Evolutionary conservation across 2,329 filamentous ascomycete species (phyloP).

Genomic region (Fusarium miscanthi): DNA sequence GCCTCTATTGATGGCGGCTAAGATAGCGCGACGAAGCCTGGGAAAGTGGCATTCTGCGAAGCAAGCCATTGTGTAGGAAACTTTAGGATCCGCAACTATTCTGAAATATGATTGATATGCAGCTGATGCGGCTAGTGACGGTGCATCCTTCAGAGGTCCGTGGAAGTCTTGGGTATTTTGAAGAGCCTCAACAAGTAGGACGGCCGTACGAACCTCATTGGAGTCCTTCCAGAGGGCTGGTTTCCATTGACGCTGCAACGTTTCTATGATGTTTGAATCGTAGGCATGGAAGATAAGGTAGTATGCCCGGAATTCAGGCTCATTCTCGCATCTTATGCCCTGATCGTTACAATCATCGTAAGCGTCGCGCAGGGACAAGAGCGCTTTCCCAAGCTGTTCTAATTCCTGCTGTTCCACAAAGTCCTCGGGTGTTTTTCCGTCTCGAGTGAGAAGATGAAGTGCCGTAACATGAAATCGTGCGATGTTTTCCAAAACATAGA

Average conservation of each 20-base stretch:
- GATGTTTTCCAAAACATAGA: slow-evolving; percentile 74
- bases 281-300: slow-evolving; percentile 71
- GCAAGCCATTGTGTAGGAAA: slow-evolving; percentile 77
- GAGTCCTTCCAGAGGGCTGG: slow-evolving; percentile 64
- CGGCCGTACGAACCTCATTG: slow-evolving; percentile 69
- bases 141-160: slow-evolving; percentile 65
- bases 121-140: slow-evolving; percentile 61
- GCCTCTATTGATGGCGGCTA: slow-evolving; percentile 65
- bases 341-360: slow-evolving; percentile 74
- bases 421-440: slow-evolving; percentile 66
- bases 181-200: slow-evolving; percentile 69
- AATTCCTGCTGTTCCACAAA: slow-evolving; percentile 76
- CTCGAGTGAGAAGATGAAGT: slow-evolving; percentile 70
- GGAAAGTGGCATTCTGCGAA: slow-evolving; percentile 76
- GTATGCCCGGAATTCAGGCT: slow-evolving; percentile 74
- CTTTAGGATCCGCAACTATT: slow-evolving; percentile 65
- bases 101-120: slow-evolving; percentile 67
- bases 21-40: slow-evolving; percentile 66
- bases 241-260: slow-evolving; percentile 67
- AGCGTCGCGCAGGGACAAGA: slow-evolving; percentile 72
- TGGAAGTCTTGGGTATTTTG: slow-evolving; percentile 68
- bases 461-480: slow-evolving; percentile 74
- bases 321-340: slow-evolving; percentile 68
- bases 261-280: slow-evolving; percentile 66
- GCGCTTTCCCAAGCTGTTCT: slow-evolving; percentile 73